Conservation (phyloP, 768 basidiomycete species). For the Mycena latifolia region DNA sequence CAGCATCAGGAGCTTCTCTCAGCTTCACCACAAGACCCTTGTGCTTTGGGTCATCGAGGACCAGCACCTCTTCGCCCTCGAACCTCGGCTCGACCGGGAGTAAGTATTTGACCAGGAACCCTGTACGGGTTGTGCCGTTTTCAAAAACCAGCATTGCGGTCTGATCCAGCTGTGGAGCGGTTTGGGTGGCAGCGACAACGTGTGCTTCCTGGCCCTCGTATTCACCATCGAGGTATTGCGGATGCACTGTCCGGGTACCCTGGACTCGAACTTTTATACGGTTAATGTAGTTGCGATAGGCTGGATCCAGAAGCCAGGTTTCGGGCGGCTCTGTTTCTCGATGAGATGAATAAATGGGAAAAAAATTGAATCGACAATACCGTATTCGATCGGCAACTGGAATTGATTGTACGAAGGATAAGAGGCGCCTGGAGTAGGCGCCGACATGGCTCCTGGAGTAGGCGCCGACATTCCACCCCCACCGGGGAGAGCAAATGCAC, state of each 20-base stretch:
- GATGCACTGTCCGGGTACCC: slow-evolving; percentile 47
- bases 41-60: slow-evolving; percentile 57
- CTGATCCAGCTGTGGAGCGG: slow-evolving; percentile 49
- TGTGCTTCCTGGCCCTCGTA: slow-evolving; percentile 48
- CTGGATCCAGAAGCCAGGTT: slow-evolving; percentile 57
- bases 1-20: slow-evolving; percentile 50
- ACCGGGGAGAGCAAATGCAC: slow-evolving; percentile 33
- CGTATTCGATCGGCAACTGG: slow-evolving; percentile 33
- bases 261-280: slow-evolving; percentile 56
- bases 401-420: slow-evolving; percentile 33
- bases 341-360: slow-evolving; percentile 11
- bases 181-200: slow-evolving; percentile 47
- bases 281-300: slow-evolving; percentile 42
- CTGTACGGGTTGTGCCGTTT: slow-evolving; percentile 45
- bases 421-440: slow-evolving; percentile 55
- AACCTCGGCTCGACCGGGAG: slow-evolving; percentile 52
- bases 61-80: slow-evolving; percentile 63
- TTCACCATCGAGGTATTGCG: slow-evolving; percentile 51
- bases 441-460: slow-evolving; percentile 53
- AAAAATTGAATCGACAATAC: neutral
- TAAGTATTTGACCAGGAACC: slow-evolving; percentile 57
- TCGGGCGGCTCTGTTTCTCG: slow-evolving; percentile 46
- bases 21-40: slow-evolving; percentile 60
- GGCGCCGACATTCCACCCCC: slow-evolving; percentile 44
- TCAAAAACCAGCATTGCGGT: slow-evolving; percentile 50